Base-by-base conservation (phyloP, 345 rosid species). In the Sapria himalayana region DNA sequence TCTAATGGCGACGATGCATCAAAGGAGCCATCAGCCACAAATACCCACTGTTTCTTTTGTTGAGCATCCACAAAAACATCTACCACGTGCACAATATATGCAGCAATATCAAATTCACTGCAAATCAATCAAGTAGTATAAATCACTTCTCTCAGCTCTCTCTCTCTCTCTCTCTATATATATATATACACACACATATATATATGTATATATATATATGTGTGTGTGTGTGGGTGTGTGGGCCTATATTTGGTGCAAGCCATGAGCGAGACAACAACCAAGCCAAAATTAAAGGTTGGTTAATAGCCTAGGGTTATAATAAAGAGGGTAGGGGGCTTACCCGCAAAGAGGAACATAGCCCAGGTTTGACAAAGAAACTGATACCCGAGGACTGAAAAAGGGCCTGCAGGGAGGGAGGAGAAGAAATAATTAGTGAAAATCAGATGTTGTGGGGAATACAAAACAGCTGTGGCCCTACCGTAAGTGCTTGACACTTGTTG, bases 101-200 rank as follows among this genome's bases (percentile, higher is more conserved):
- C 92, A 43, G 75, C 85, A 35, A 69, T 64, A 48, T 82, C 98
- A 55, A 89, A 89, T 63, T 89, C 95, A 57, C 93, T 89, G 69
- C 29, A 51, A 5, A 37, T 25, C 27, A 27, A 32, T 23, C 31
- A 27, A 10, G 27, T 3, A 51, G 18, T 1, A 20, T n/a, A n/a
- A n/a, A n/a, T n/a, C n/a, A n/a, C n/a, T n/a, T n/a, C n/a, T n/a
- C n/a, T n/a, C n/a, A n/a, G n/a, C n/a, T n/a, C n/a, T n/a, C n/a
- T n/a, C n/a, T n/a, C n/a, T n/a, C n/a, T n/a, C n/a, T n/a, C n/a
- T n/a, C n/a, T n/a, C n/a, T n/a, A n/a, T n/a, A n/a, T n/a, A n/a
- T n/a, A n/a, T n/a, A n/a, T n/a, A n/a, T n/a, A n/a, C n/a, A n/a
- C n/a, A n/a, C n/a, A n/a, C n/a, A n/a, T n/a, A n/a, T n/a, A n/a